Evolutionary conservation across 73 alveolate genomes (phyloP).

Genomic region (Urostyla sp.): DNA sequence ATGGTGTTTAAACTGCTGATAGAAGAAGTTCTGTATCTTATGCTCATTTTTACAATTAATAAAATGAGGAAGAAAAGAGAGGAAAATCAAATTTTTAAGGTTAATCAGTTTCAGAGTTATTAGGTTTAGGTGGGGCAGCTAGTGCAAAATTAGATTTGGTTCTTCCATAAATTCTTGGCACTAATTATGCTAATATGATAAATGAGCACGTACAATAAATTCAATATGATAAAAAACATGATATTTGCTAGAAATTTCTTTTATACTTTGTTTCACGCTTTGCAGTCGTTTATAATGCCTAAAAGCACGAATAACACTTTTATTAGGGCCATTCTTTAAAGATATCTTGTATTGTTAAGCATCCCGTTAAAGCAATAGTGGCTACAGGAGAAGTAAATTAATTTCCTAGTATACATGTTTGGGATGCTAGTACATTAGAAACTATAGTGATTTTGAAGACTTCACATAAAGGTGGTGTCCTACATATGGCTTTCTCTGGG

Average conservation of each 20-base stretch:
- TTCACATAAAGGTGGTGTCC: constrained; percentile 83
- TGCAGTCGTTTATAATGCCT: constrained; percentile 89
- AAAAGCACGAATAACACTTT: constrained; percentile 80
- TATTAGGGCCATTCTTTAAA: constrained; percentile 94
- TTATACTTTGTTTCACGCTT: constrained; percentile 84
- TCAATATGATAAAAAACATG: constrained; percentile 70
- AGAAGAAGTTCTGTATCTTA: constrained; percentile 77
- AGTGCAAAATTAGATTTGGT: constrained; percentile 53
- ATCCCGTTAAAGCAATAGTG: constrained; percentile 80
- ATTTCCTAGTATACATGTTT: constrained; percentile 81
- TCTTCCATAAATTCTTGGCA: constrained; percentile 64
- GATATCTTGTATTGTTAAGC: constrained; percentile 88
- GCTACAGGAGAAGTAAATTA: constrained; percentile 95
- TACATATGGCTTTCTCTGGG: constrained; percentile 76
- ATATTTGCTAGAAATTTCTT: constrained; percentile 79
- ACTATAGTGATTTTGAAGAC: constrained; percentile 81
- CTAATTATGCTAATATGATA: constrained; percentile 30
- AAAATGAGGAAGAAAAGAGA: constrained; percentile 27
- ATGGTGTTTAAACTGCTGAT: constrained; percentile 81
- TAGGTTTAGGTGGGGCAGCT: constrained; percentile 54
- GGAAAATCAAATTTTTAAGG: neutral
- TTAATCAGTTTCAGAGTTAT: constrained; percentile 37
- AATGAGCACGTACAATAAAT: constrained; percentile 41
- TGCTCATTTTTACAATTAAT: constrained; percentile 64
- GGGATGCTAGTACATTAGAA: constrained; percentile 92